Conservation (phyloP, 2,329 filamentous ascomycete genomes). For the Colletotrichum godetiae region DNA sequence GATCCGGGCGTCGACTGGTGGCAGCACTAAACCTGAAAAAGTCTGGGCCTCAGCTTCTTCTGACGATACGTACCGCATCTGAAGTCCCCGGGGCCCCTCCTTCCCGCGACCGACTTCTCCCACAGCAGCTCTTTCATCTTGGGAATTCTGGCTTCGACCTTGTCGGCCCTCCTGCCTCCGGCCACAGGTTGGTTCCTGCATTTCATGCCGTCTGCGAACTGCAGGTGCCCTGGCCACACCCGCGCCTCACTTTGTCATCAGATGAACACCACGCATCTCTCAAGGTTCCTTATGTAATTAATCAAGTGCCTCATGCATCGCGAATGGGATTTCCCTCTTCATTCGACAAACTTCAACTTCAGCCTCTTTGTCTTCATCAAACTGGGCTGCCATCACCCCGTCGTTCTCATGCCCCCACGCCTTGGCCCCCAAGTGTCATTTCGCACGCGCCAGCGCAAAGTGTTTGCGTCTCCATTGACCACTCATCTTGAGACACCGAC, state of each 20-base stretch:
- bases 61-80: neutral
- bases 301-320: neutral
- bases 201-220: neutral
- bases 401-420: constrained; percentile 8
- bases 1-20: constrained; percentile 3
- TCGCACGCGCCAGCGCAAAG: constrained; percentile 15
- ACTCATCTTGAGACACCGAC: constrained; percentile 23
- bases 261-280: neutral
- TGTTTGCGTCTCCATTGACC: constrained; percentile 8
- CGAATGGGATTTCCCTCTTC: neutral
- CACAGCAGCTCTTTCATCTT: neutral
- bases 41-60: neutral
- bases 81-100: neutral
- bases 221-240: neutral
- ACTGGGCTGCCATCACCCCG: neutral
- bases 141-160: neutral
- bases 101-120: neutral
- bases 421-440: constrained; percentile 25
- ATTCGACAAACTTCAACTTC: neutral
- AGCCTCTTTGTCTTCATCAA: neutral
- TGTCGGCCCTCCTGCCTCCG: neutral
- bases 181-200: constrained; percentile 16
- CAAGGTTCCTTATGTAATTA: neutral
- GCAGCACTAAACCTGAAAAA: neutral
- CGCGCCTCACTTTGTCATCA: neutral